phyloP scores from a whole-genome alignment of 441 rosid genomes.

The Erysimum cheiri region DNA sequence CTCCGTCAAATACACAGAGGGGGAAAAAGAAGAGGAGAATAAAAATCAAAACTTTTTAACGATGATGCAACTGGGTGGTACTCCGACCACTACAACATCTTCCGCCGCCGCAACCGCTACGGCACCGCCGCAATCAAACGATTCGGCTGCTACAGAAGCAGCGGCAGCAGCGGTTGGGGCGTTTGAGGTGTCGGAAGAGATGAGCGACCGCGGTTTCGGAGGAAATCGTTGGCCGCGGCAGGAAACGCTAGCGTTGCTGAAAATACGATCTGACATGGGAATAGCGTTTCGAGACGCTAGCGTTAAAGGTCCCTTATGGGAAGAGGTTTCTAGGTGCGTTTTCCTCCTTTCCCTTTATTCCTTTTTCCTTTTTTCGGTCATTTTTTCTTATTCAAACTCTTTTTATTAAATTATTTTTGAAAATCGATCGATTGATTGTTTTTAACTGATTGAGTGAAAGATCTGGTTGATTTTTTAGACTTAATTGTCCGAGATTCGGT shows the following conservation, averaged over 20 bases:
- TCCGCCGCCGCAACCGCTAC: conserved; percentile 13
- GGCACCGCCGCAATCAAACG: conserved; percentile 23
- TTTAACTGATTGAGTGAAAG: conserved; percentile 10
- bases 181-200: conserved; percentile 50
- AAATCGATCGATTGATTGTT: no score
- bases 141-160: conserved; percentile 38
- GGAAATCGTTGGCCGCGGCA: conserved; percentile 74
- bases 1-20: conserved; percentile 31
- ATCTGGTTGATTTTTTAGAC: conserved; percentile 20
- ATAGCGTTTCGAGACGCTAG: conserved; percentile 61
- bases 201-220: conserved; percentile 55
- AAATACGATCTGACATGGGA: conserved; percentile 76
- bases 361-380: background rate
- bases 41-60: conserved; percentile 19
- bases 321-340: conserved; percentile 65
- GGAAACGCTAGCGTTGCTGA: conserved; percentile 64
- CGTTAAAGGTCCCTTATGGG: conserved; percentile 74
- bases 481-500: conserved; percentile 29
- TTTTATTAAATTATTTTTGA: background rate
- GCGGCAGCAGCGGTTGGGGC: conserved; percentile 44
- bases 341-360: background rate
- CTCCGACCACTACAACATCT: conserved; percentile 18
- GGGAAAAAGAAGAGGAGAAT: background rate
- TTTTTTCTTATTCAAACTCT: background rate
- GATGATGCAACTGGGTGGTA: conserved; percentile 43